Percentiles rank a stretch among this genome's conserved stretches.
Evolutionary conservation across 331 rosid species (phyloP).

Genomic region (Pyrus hybrid): DNA sequence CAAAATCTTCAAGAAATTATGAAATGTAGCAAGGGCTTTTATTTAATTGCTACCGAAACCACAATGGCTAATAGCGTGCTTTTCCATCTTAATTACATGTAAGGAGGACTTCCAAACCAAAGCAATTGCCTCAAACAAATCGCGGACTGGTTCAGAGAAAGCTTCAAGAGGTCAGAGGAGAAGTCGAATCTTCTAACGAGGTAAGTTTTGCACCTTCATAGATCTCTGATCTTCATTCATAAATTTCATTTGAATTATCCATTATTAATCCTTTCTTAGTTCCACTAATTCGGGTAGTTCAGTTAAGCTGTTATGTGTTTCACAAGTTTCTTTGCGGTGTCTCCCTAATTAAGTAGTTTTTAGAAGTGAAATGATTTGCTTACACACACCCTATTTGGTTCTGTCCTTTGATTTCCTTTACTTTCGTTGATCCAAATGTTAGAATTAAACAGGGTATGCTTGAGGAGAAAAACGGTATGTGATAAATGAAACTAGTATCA

Average conservation of each 20-base stretch:
- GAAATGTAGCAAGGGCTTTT: background rate
- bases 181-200: conserved; percentile 25
- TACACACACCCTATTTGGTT: too few relatives aligned
- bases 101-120: conserved; percentile 26
- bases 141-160: conserved; percentile 1
- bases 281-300: too few relatives aligned
- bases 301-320: too few relatives aligned
- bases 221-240: background rate
- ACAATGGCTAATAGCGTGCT: background rate
- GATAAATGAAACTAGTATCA: too few relatives aligned
- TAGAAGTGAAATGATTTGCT: too few relatives aligned
- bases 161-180: conserved; percentile 20
- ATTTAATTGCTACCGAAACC: conserved; percentile 2
- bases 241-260: background rate
- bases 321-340: too few relatives aligned
- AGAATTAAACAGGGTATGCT: too few relatives aligned
- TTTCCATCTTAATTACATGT: conserved; percentile 22
- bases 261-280: too few relatives aligned
- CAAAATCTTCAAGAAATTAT: background rate
- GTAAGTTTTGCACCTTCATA: conserved; percentile 15
- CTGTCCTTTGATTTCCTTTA: too few relatives aligned
- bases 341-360: too few relatives aligned
- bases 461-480: too few relatives aligned
- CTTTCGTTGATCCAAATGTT: too few relatives aligned
- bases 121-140: conserved; percentile 22